Conservation (phyloP, 108 stramenopile species). For the Skeletonema menzelii region DNA sequence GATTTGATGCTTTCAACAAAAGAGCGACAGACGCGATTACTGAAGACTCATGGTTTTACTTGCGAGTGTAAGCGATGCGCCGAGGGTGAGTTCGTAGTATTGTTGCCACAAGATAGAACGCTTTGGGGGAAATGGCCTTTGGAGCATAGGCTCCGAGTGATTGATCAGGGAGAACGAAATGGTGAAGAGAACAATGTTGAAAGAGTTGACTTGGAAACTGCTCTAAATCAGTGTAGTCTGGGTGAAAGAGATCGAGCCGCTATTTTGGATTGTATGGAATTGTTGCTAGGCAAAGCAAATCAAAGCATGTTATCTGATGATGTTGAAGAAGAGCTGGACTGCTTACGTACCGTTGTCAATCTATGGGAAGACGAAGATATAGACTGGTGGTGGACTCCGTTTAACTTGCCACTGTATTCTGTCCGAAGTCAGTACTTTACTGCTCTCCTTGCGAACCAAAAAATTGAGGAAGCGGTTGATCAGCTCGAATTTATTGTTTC, state of each 20-base stretch:
- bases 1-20: slow-evolving; percentile 49
- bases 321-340: slow-evolving; percentile 18
- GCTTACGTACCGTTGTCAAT: slow-evolving; percentile 13
- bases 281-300: slow-evolving; percentile 22
- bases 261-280: slow-evolving; percentile 5
- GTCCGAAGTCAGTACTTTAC: slow-evolving; percentile 25
- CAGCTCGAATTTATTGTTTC: slow-evolving; percentile 53
- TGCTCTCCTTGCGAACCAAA: slow-evolving; percentile 20
- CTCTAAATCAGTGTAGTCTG: slow-evolving; percentile 1
- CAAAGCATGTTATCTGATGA: slow-evolving; percentile 32
- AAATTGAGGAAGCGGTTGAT: slow-evolving; percentile 21
- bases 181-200: slow-evolving; percentile 7
- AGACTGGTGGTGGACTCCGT: slow-evolving; percentile 19
- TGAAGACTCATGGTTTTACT: slow-evolving; percentile 56
- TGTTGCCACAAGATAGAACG: slow-evolving; percentile 13
- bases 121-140: slow-evolving; percentile 33
- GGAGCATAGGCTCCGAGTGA: not conserved
- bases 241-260: not conserved
- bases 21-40: slow-evolving; percentile 42
- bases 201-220: slow-evolving; percentile 22
- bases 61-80: slow-evolving; percentile 57
- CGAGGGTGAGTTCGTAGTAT: slow-evolving; percentile 5
- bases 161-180: not conserved
- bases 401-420: slow-evolving; percentile 29
- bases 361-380: slow-evolving; percentile 10